phyloP scores from a whole-genome alignment of 179 eudicot species.

The Carnegiea gigantea region DNA sequence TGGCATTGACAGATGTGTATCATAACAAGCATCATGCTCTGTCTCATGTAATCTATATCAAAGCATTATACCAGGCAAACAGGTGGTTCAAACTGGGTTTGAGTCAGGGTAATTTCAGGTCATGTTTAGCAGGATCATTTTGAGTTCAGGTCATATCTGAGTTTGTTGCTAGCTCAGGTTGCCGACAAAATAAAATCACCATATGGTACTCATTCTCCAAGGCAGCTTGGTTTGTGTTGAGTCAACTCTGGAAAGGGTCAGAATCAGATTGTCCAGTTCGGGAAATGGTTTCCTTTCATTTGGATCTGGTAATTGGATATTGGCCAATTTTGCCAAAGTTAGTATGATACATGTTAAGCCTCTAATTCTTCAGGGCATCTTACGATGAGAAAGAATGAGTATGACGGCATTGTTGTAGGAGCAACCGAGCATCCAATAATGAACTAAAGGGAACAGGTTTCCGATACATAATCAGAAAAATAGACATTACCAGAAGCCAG shows the following conservation, averaged over 20 bases:
- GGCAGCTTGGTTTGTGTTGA: not conserved
- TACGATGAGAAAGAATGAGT: no score
- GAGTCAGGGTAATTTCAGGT: not conserved
- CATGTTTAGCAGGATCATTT: not conserved
- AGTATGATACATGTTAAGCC: not conserved
- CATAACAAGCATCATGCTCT: not conserved
- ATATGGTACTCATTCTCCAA: not conserved
- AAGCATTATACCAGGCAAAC: not conserved
- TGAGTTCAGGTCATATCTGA: not conserved
- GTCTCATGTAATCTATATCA: not conserved
- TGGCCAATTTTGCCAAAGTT: not conserved
- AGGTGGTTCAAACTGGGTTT: not conserved
- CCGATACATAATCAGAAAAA: not conserved
- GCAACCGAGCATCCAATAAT: not conserved
- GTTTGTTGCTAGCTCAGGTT: not conserved
- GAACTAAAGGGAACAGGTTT: not conserved
- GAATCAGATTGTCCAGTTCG: not conserved
- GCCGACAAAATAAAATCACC: not conserved
- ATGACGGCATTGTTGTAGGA: no score
- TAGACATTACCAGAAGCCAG: constrained; percentile 81
- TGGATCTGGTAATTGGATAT: not conserved
- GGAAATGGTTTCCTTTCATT: not conserved
- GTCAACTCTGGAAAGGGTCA: not conserved
- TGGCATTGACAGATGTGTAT: not conserved
- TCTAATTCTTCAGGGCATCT: no score